Base-by-base conservation (phyloP, 1,284 basidiomycete species). In the Hemileia vastatrix region DNA sequence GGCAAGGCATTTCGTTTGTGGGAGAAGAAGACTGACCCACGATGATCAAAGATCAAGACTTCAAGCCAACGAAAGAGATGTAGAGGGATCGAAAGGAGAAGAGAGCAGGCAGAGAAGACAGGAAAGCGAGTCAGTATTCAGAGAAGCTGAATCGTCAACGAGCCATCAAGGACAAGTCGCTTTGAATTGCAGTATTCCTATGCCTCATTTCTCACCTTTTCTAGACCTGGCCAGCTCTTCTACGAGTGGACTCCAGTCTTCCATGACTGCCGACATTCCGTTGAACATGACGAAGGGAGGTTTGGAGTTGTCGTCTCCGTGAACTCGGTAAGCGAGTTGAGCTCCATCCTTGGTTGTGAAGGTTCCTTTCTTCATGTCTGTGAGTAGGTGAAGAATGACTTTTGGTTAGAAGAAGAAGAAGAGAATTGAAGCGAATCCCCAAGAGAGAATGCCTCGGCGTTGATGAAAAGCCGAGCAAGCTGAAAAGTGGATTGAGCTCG, bases 181-280 rank as follows among this genome's bases (percentile, higher is more conserved):
- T 27, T 27, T 27, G n/a, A n/a, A n/a, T n/a, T n/a, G n/a, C n/a
- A n/a, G n/a, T 27, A 6, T 6, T 27, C 27, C 27, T 27, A 27
- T 27, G 27, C 27, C 27, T 27, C 27, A 15, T 11, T 9, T 40
- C 36, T 40, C 8, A 23, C 48, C 40, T 27, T 21, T 23, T 6
- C 72, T 67, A 3, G 64, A 63, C 9, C 48, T 18, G 0, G 54
- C 66, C 2, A 75, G 63, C 0, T 64, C 48, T 23, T 69, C 64
- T 8, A 70, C 69, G 2, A 75, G 64, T 1, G 68, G 67, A 1
- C 61, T 62, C 73, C 73, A 75, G 48, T 74, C 71, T 2, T 61
- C 57, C 71, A 75, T 72, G 9, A 72, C 68, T 3, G 70, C 71
- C 0, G 66, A 67, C n/a, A 75, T 63, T 15, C 73, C 73, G 50